Base-by-base conservation (phyloP, 768 basidiomycete species). In the Naematelia aurantialba region DNA sequence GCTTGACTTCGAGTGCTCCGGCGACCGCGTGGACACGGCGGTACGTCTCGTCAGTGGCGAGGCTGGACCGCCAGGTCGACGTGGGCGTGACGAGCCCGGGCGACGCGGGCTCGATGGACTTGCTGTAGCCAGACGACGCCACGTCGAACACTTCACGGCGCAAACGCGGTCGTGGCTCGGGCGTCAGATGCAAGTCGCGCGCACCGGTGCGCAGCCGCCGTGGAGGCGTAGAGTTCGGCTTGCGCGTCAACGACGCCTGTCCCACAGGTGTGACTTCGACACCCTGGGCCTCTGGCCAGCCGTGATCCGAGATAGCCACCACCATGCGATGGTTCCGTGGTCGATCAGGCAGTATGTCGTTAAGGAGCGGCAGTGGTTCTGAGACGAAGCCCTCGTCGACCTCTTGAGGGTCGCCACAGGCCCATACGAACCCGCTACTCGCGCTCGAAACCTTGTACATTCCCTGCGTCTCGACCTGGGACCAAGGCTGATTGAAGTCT, bases 1-100 rank as follows among this genome's bases (percentile, higher is more conserved):
- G 81, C 17, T 80, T 80, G 66, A 83, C 80, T 68, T 89, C 88
- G 2, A 72, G 62, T 11, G 79, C 74, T 0, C 83, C 85, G 55
- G 82, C 77, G 19, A 74, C 72, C 8, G 77, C 68, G 17, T 74
- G 58, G 0, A 85, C 14, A 1, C 55, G 57, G 3, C 39, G 14
- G 45, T 58, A 69, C 0, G 52, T 52, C 25, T 48, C 51, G 39
- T 71, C 66, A 29, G 56, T 55, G 11, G 61, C 30, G 4, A 72
- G 31, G 12, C 58, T 59, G 0, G 67, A 61, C 34, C 70, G 51
- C 70, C 70, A 72, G 4, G 66, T 68, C 1, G 62, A 61, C 4
- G 60, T 61, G 17, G 64, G 62, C 2, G 63, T 63, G 10, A 39
- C 49, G 0, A 62, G 55, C 5, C 58, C 52, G 2, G 65, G 50